Evolutionary conservation across 768 basidiomycete species (phyloP).

Genomic region (Lyophyllum decastes): DNA sequence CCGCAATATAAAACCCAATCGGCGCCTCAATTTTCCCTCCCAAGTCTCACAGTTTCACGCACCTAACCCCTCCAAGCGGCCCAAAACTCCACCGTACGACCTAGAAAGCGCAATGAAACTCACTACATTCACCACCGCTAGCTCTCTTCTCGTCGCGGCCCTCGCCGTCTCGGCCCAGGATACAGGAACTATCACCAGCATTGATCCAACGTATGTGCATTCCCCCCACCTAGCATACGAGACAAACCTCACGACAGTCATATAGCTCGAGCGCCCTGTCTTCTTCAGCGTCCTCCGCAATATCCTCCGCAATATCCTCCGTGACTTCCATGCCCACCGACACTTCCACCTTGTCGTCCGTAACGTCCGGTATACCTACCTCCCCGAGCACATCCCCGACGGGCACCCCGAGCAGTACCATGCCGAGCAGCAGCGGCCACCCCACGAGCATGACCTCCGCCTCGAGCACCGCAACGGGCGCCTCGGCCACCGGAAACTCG

Average conservation of each 20-base stretch:
- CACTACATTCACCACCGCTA: not conserved
- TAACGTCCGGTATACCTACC: too few species aligned
- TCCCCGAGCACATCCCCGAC: too few species aligned
- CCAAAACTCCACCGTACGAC: not conserved
- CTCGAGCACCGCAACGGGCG: not conserved
- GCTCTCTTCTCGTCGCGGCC: not conserved
- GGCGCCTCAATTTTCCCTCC: not conserved
- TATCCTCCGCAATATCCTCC: too few species aligned
- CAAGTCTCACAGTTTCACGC: not conserved
- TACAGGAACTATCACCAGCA: too few species aligned
- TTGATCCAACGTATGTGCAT: not conserved
- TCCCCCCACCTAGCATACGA: not conserved
- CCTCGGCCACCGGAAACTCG: constrained; percentile 1
- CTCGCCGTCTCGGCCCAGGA: not conserved
- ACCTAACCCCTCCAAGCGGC: not conserved
- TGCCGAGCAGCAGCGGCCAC: too few species aligned
- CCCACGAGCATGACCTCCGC: not conserved
- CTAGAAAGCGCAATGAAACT: constrained; percentile 1
- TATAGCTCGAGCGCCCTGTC: not conserved
- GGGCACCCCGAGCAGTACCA: too few species aligned
- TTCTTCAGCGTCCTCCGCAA: not conserved
- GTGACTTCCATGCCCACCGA: too few species aligned
- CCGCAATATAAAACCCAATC: not conserved
- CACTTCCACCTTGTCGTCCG: too few species aligned
- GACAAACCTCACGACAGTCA: not conserved